Evolutionary conservation across 768 basidiomycete species (phyloP), one percentile per base, ranked within the genome.

Genomic region (Tulasnella sp.): DNA sequence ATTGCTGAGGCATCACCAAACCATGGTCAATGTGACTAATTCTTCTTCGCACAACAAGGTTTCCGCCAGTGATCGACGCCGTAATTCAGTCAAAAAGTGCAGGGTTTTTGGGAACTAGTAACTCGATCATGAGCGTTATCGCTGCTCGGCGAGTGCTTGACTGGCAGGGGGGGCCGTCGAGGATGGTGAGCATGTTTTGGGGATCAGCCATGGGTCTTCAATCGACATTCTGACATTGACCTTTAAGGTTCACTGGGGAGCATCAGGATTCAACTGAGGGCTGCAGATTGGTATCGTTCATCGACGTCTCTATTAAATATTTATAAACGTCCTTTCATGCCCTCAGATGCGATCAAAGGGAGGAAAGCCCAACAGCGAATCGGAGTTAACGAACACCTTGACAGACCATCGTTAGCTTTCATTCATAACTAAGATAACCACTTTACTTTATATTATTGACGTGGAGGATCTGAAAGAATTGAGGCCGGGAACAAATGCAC

Each of bases 81-180:
- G 90, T 89, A 14, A 89, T 93, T 80, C 93, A 93, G 82, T 91
- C 92, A 0, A 85, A 84, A 44, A 92, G 90, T 27, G 83, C 87
- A 12, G 93, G 92, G 2, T 91, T 94, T 82, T 89, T 94, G 21
- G 93, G 92, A 12, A 93, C 92, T 1, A 88, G 92, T 81, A 82
- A 87, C 71, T 93, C 92, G 40, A 93, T 92, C 4, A 92, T 93
- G 89, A 90, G 91, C 2, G 85, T 89, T 71, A 81, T 94, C 40
- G 92, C 92, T 7, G 87, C 87, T 24, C 88, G 91, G 27, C 87
- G 93, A 39, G 92, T 92, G 36, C 85, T 90, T 82, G 88, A 91
- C 31, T 94, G 93, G 93, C 84, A 87, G 4, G 87, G 88, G 74
- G 92, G 91, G 48, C 87, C 87, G 5, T 85, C 84, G 16, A 86